phyloP scores from a whole-genome alignment of 2,329 filamentous ascomycete species.

The Calonectria pseudoreteaudii region DNA sequence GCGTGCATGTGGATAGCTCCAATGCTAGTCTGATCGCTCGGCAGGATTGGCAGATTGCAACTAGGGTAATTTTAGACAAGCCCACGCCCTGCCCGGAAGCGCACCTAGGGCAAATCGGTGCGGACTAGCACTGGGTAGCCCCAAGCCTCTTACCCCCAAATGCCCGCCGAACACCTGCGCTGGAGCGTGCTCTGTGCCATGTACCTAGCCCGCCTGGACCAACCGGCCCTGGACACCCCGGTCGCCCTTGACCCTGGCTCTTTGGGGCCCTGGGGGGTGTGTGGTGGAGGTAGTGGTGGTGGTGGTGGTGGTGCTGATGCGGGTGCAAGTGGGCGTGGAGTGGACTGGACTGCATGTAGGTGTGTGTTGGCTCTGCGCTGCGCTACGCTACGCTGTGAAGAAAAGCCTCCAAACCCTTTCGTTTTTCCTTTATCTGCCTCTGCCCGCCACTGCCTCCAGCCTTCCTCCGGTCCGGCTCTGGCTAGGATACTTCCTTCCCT shows the following conservation, averaged over 20 bases:
- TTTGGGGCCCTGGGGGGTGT: neutral
- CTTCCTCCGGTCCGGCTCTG: neutral
- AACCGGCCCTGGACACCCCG: neutral
- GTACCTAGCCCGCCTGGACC: neutral
- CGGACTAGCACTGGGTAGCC: neutral
- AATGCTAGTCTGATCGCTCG: slow-evolving; percentile 43
- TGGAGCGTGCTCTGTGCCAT: slow-evolving; percentile 2
- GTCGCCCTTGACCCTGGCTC: neutral
- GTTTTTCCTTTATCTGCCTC: slow-evolving; percentile 19
- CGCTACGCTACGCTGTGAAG: neutral
- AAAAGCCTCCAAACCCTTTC: slow-evolving; percentile 9
- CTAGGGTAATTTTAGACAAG: slow-evolving; percentile 24
- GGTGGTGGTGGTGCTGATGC: neutral
- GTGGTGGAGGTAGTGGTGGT: neutral
- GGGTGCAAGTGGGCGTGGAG: slow-evolving; percentile 4
- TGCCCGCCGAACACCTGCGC: slow-evolving; percentile 8
- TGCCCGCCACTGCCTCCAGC: slow-evolving; percentile 16
- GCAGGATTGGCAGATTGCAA: slow-evolving; percentile 44
- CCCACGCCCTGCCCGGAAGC: slow-evolving; percentile 4
- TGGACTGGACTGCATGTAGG: neutral
- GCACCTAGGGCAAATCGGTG: neutral
- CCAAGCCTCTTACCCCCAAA: slow-evolving; percentile 1
- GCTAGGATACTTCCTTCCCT: slow-evolving; percentile 2
- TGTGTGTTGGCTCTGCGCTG: slow-evolving; percentile 1
- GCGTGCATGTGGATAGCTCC: slow-evolving; percentile 41